phyloP scores from a whole-genome alignment of 2,329 filamentous ascomycete genomes.

The Colletotrichum caudatum region DNA sequence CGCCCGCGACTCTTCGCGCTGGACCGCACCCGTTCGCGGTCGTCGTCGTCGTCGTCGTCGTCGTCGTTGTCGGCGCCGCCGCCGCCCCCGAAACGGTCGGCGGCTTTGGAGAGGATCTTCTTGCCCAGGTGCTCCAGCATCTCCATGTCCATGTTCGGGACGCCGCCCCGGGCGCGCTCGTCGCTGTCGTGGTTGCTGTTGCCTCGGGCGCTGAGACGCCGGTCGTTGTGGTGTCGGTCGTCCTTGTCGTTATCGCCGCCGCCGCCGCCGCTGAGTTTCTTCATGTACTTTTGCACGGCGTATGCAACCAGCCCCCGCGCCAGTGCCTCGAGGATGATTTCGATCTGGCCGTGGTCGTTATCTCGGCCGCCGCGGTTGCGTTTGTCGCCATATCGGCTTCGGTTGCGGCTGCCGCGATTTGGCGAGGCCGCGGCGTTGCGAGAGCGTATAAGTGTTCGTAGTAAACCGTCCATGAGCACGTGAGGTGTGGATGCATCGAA shows the following conservation, averaged over 20 bases:
- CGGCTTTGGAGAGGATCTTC: slow-evolving; percentile 33
- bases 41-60: neutral
- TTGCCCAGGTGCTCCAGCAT: slow-evolving; percentile 35
- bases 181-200: neutral
- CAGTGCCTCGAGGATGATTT: slow-evolving; percentile 32
- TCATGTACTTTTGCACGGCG: slow-evolving; percentile 37
- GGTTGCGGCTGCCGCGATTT: slow-evolving; percentile 21
- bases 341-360: slow-evolving; percentile 20
- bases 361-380: neutral
- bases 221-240: slow-evolving; percentile 2
- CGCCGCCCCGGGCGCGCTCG: slow-evolving; percentile 22
- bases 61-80: neutral
- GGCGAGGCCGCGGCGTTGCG: slow-evolving; percentile 25
- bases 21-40: neutral
- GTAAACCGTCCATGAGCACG: slow-evolving; percentile 28
- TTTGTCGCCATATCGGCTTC: slow-evolving; percentile 2
- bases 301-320: slow-evolving; percentile 34
- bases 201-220: slow-evolving; percentile 8
- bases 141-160: slow-evolving; percentile 35
- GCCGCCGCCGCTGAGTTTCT: slow-evolving; percentile 5
- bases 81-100: slow-evolving; percentile 23
- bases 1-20: neutral
- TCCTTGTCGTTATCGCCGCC: slow-evolving; percentile 5
- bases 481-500: slow-evolving; percentile 3
- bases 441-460: slow-evolving; percentile 28